These are phyloP conservation scores for Panaeolus cyanescens DNA, from an alignment of 768 basidiomycete species.

Conservation along the genomic window DNA sequence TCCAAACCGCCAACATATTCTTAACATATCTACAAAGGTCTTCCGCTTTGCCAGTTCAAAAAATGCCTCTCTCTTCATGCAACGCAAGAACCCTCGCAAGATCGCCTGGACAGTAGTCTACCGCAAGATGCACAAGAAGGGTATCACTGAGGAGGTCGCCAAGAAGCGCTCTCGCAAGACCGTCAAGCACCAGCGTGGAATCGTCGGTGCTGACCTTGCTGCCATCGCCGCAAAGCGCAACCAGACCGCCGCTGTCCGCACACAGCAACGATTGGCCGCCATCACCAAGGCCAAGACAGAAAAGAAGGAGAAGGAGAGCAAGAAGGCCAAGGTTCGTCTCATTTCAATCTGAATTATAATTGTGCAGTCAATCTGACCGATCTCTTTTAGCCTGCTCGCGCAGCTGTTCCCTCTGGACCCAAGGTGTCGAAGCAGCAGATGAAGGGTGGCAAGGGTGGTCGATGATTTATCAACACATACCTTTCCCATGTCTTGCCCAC, in stretches of 20 bases:
- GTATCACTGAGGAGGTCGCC: constrained; percentile 97
- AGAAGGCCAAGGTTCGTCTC: constrained; percentile 76
- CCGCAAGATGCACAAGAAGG: constrained; percentile 99
- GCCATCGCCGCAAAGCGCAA: constrained; percentile 91
- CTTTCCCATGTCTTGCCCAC: neutral
- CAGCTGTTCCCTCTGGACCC: constrained; percentile 59
- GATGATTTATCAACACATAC: constrained; percentile 26
- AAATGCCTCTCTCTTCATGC: constrained; percentile 94
- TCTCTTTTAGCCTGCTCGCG: constrained; percentile 54
- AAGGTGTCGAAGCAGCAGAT: constrained; percentile 96
- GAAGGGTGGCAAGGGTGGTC: constrained; percentile 86
- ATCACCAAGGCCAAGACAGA: constrained; percentile 94
- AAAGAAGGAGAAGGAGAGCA: constrained; percentile 95
- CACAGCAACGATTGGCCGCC: constrained; percentile 79
- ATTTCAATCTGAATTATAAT: neutral
- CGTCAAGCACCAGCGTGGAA: constrained; percentile 97
- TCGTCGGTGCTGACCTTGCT: constrained; percentile 94
- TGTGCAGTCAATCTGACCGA: constrained; percentile 5
- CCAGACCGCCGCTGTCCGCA: constrained; percentile 84
- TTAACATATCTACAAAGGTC: constrained; percentile 48
- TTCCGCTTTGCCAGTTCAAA: constrained; percentile 96
- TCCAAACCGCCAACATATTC: neutral
- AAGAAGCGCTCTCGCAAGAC: constrained; percentile 98
- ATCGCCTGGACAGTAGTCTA: constrained; percentile 96
- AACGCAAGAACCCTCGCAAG: constrained; percentile 99